These are phyloP conservation scores for Aspergillus carlsbadensis DNA, from an alignment of 495 filamentous ascomycete genomes.

Conservation along the genomic window DNA sequence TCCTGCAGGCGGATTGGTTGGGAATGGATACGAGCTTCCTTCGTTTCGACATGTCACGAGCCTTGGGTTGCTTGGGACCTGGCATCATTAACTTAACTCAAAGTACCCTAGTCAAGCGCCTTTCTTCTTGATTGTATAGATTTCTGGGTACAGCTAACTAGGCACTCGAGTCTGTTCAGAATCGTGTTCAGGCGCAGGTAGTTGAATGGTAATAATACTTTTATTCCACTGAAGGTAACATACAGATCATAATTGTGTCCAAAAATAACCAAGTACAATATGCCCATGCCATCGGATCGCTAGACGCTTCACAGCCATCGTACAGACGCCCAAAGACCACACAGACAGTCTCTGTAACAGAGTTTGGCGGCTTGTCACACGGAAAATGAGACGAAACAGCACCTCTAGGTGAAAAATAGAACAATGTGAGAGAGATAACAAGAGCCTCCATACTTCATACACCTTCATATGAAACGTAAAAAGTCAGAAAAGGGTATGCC, in stretches of 20 bases:
- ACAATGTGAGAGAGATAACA: conserved; percentile 12
- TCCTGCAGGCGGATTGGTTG: too few relatives aligned
- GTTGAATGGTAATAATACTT: too few relatives aligned
- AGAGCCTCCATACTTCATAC: conserved; percentile 32
- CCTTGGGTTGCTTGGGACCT: too few relatives aligned
- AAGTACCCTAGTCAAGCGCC: too few relatives aligned
- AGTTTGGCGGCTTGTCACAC: background rate
- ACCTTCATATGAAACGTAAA: conserved; percentile 33
- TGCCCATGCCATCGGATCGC: background rate
- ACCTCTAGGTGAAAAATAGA: conserved; percentile 10
- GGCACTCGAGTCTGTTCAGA: too few relatives aligned
- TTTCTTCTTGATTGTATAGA: too few relatives aligned
- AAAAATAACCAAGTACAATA: conserved; percentile 13
- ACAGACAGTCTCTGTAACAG: background rate
- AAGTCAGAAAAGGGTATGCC: conserved; percentile 46
- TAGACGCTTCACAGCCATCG: background rate
- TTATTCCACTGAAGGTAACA: conserved; percentile 17
- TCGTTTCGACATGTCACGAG: too few relatives aligned
- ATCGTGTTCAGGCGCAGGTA: too few relatives aligned
- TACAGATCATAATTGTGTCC: conserved; percentile 17
- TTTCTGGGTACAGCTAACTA: too few relatives aligned
- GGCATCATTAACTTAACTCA: too few relatives aligned
- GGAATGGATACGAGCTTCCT: too few relatives aligned
- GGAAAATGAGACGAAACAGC: conserved; percentile 6
- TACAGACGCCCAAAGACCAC: background rate